These are phyloP conservation scores for Hsuehochloa calcarea DNA, from an alignment of 176 grass and related monocot genomes.

Conservation along the genomic window DNA sequence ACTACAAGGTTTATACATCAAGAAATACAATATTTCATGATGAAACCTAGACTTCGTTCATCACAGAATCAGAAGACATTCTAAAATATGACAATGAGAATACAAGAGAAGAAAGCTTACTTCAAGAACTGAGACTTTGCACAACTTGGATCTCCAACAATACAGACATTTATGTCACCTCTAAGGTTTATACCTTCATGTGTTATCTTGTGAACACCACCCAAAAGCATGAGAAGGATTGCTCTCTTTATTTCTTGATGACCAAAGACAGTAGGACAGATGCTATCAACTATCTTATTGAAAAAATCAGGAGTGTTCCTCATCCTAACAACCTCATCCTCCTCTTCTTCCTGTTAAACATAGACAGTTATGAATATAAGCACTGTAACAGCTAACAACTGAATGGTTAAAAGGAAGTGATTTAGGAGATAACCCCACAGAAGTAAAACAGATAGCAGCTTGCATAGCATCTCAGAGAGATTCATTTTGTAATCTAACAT, in stretches of 20 bases:
- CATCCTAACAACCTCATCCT: slow-evolving; percentile 85
- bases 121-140: slow-evolving; percentile 98
- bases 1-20: neutral
- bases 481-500: neutral
- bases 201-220: slow-evolving; percentile 94
- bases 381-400: neutral
- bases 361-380: neutral
- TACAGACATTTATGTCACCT: slow-evolving; percentile 97
- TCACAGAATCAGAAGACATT: neutral
- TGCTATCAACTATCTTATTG: slow-evolving; percentile 97
- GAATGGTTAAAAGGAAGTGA: neutral
- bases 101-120: slow-evolving; percentile 55
- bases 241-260: slow-evolving; percentile 99
- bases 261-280: slow-evolving; percentile 90
- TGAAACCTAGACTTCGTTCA: neutral
- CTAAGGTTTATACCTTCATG: slow-evolving; percentile 99
- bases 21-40: neutral
- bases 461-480: neutral
- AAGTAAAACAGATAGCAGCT: slow-evolving; percentile 7
- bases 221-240: slow-evolving; percentile 88
- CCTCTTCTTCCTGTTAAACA: slow-evolving; percentile 76
- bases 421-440: neutral
- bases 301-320: slow-evolving; percentile 92
- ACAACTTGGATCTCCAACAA: slow-evolving; percentile 99
- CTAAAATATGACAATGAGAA: neutral